Conservation (phyloP, 768 basidiomycete genomes). For the Paxillus involutus region DNA sequence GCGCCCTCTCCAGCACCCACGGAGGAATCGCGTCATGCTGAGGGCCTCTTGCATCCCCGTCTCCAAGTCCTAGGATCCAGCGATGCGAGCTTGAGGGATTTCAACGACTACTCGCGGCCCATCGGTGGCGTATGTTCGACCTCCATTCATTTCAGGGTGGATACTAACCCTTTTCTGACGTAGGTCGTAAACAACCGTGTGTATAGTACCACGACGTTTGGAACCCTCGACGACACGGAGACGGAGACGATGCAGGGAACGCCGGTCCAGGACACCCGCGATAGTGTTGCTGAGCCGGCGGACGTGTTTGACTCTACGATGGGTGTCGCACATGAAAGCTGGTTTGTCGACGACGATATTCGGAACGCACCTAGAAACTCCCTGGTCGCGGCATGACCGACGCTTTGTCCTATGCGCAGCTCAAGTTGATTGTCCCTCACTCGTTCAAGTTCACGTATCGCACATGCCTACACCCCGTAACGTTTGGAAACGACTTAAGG, state of each 20-base stretch:
- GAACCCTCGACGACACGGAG: slow-evolving; percentile 25
- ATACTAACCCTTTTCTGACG: not conserved
- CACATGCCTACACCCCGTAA: not conserved
- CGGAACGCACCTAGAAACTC: not conserved
- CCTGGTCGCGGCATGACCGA: not conserved
- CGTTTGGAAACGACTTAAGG: not conserved
- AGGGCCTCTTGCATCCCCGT: slow-evolving; percentile 32
- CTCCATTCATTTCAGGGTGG: not conserved
- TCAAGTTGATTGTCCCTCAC: not conserved
- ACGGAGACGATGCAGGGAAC: slow-evolving; percentile 12
- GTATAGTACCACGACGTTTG: slow-evolving; percentile 33
- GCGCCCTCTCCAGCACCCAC: slow-evolving; percentile 26
- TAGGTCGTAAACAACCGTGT: slow-evolving; percentile 31
- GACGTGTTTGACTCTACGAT: slow-evolving; percentile 14
- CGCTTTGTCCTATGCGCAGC: not conserved
- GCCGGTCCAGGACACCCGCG: not conserved
- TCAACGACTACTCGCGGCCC: slow-evolving; percentile 34
- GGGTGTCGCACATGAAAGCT: slow-evolving; percentile 7
- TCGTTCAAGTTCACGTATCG: not conserved
- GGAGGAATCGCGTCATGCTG: slow-evolving; percentile 23
- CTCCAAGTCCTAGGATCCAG: slow-evolving; percentile 23
- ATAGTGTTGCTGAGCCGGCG: not conserved
- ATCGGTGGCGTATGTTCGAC: slow-evolving; percentile 28
- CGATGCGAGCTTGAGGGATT: slow-evolving; percentile 28
- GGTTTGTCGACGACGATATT: slow-evolving; percentile 3